Evolutionary conservation across 2,329 filamentous ascomycete species (phyloP).

Genomic region (Colletotrichum zoysiae): DNA sequence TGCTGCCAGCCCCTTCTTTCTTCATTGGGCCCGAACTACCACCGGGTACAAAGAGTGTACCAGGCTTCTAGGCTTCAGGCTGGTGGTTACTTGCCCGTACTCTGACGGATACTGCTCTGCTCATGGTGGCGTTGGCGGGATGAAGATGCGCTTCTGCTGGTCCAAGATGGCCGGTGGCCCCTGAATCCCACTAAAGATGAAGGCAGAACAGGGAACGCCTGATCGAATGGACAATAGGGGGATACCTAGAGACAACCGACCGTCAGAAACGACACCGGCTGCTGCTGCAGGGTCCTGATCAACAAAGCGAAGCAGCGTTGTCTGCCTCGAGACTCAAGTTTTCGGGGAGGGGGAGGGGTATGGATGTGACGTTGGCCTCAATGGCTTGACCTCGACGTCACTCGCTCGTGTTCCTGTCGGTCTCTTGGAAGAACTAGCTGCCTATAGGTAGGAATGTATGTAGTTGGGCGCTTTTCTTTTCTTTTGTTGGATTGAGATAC

Average conservation of each 20-base stretch:
- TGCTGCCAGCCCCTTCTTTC: background rate
- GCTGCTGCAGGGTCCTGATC: background rate
- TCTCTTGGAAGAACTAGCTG: background rate
- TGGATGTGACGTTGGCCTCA: slow-evolving; percentile 1
- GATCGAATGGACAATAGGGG: background rate
- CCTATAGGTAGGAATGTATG: too few relatives aligned
- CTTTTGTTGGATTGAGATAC: background rate
- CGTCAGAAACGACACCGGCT: background rate
- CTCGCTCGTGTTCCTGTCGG: background rate
- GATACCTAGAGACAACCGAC: background rate
- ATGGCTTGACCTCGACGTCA: slow-evolving; percentile 4
- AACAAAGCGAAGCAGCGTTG: background rate
- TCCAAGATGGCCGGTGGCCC: background rate
- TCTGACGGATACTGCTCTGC: background rate
- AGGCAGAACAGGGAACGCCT: background rate
- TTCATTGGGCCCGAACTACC: background rate
- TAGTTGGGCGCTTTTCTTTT: background rate
- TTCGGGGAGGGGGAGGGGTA: background rate
- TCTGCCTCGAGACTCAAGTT: background rate
- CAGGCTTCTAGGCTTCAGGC: background rate
- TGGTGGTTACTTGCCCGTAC: background rate
- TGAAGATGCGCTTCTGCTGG: background rate
- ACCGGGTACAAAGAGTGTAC: background rate
- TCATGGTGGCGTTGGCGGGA: background rate
- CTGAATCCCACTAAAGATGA: background rate